Percentiles rank a stretch among this genome's conserved stretches.
Evolutionary conservation across 139 green algal species (phyloP).

Genomic region (Pseudopediastrum boryanum): DNA sequence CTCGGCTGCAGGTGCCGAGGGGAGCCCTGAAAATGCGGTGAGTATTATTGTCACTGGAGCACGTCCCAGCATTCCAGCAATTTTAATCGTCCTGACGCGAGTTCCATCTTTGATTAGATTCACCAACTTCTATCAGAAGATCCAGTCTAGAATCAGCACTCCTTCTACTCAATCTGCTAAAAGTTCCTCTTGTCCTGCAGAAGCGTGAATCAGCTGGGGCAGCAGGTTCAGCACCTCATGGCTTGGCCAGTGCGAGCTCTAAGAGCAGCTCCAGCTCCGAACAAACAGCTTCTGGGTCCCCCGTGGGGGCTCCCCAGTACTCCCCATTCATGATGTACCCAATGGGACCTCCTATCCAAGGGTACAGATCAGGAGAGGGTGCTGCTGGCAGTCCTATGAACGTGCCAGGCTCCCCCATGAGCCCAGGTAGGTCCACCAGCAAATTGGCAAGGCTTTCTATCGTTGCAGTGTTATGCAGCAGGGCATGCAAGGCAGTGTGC

Average conservation of each 20-base stretch:
- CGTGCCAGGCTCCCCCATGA: conserved; percentile 27
- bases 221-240: not conserved
- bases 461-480: not conserved
- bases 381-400: conserved; percentile 1
- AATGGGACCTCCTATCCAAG: not conserved
- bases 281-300: not conserved
- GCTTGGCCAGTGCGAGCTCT: conserved; percentile 4
- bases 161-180: not conserved
- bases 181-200: not conserved
- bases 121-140: not conserved
- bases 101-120: not conserved
- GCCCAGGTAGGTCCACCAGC: conserved; percentile 17
- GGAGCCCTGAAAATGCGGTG: conserved; percentile 21
- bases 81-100: no score
- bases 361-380: conserved; percentile 16
- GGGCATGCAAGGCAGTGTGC: not conserved
- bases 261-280: conserved; percentile 24
- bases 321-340: conserved; percentile 33
- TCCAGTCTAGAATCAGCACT: not conserved
- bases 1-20: not conserved
- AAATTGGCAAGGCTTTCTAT: not conserved
- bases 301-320: conserved; percentile 16
- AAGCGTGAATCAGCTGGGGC: not conserved
- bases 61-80: no score
- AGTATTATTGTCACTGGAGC: no score